These are phyloP conservation scores for Nemania sp. DNA, from an alignment of 2,329 filamentous ascomycete species.

Conservation along the genomic window DNA sequence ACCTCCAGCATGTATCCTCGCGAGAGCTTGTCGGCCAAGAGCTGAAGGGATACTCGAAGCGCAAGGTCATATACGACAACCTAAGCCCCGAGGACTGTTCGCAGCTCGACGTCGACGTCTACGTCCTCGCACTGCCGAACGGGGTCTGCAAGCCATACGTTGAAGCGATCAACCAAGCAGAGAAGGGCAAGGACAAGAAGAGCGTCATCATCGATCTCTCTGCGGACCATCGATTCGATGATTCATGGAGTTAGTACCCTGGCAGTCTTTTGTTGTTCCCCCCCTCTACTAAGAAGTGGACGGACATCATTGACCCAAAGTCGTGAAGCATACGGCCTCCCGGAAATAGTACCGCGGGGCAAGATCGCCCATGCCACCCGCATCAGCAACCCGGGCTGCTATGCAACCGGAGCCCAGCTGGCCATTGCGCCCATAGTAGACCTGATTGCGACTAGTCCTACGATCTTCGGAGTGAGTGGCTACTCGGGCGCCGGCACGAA, in stretches of 20 bases:
- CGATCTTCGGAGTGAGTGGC: constrained; percentile 87
- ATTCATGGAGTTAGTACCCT: constrained; percentile 58
- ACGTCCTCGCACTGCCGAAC: constrained; percentile 97
- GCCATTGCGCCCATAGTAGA: constrained; percentile 82
- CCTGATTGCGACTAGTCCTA: constrained; percentile 76
- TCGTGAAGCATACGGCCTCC: constrained; percentile 77
- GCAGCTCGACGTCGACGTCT: constrained; percentile 90
- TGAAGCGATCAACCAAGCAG: constrained; percentile 63
- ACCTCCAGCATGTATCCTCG: constrained; percentile 88
- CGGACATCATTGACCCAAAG: too few relatives aligned
- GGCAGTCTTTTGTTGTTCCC: not conserved
- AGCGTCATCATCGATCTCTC: constrained; percentile 91
- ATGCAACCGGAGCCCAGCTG: constrained; percentile 89
- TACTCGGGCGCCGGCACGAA: constrained; percentile 96
- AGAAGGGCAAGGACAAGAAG: constrained; percentile 40
- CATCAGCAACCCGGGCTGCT: constrained; percentile 94
- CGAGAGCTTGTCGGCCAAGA: constrained; percentile 87
- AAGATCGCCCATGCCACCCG: constrained; percentile 78
- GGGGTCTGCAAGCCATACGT: constrained; percentile 93
- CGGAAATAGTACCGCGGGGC: constrained; percentile 78
- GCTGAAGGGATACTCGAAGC: constrained; percentile 88
- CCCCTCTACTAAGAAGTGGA: not conserved
- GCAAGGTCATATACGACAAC: constrained; percentile 90
- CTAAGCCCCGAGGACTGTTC: constrained; percentile 84
- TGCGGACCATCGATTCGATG: constrained; percentile 93